phyloP scores from a whole-genome alignment of 169 alveolate genomes.

The Plasmodium berghei region DNA sequence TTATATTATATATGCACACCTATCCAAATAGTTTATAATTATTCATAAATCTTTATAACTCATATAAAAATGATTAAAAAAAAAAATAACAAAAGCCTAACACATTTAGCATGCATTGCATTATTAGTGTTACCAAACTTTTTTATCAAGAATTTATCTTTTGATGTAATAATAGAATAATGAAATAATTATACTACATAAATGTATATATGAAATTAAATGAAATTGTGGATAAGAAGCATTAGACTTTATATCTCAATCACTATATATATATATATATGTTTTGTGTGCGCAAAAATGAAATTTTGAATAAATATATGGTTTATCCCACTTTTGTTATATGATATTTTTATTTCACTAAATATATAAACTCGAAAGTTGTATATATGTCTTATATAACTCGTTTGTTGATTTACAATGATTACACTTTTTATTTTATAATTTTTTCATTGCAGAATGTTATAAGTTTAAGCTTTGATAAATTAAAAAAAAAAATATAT shows the following conservation, averaged over 20 bases:
- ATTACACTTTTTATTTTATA: not conserved
- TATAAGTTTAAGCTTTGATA: constrained; percentile 28
- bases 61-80: constrained; percentile 59
- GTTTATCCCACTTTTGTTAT: constrained; percentile 3
- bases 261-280: not conserved
- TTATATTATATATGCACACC: not conserved
- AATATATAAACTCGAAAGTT: not conserved
- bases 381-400: not conserved
- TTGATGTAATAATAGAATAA: constrained; percentile 62
- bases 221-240: not conserved
- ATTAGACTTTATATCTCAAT: not conserved
- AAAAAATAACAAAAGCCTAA: constrained; percentile 33
- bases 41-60: not conserved
- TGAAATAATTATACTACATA: constrained; percentile 7
- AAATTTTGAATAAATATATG: too few species aligned
- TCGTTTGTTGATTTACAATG: not conserved
- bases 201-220: not conserved
- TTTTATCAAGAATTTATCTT: constrained; percentile 45
- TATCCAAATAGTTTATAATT: not conserved
- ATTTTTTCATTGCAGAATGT: constrained; percentile 41
- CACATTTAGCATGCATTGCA: constrained; percentile 47
- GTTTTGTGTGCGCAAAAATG: not conserved
- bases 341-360: not conserved
- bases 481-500: constrained; percentile 15
- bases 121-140: constrained; percentile 51